Evolutionary conservation across 2,329 filamentous ascomycete genomes (phyloP).

Genomic region (Magnaporthiopsis rhizophila): DNA sequence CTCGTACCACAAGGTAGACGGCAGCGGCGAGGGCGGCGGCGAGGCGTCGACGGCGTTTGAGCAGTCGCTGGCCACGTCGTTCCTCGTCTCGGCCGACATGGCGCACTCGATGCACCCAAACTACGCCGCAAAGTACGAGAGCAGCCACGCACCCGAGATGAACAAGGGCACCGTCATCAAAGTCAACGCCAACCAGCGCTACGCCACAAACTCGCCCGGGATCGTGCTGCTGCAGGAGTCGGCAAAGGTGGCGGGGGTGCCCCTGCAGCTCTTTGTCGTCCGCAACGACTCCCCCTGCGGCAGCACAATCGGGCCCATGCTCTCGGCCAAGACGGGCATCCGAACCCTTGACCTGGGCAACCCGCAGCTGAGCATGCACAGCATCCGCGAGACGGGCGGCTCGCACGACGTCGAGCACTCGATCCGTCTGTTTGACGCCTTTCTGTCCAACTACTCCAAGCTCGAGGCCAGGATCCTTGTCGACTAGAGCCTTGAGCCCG

Average conservation of each 20-base stretch:
- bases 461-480: slow-evolving; percentile 77
- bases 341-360: slow-evolving; percentile 90
- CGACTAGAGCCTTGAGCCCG: slow-evolving; percentile 43
- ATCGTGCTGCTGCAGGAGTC: slow-evolving; percentile 89
- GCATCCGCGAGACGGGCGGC: slow-evolving; percentile 87
- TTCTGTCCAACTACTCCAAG: slow-evolving; percentile 77
- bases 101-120: slow-evolving; percentile 95
- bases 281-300: slow-evolving; percentile 92
- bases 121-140: slow-evolving; percentile 85
- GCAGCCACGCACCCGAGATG: slow-evolving; percentile 85
- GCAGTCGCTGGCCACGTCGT: slow-evolving; percentile 83
- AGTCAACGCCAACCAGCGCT: slow-evolving; percentile 94
- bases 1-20: slow-evolving; percentile 52
- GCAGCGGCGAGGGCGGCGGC: slow-evolving; percentile 39
- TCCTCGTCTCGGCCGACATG: slow-evolving; percentile 96
- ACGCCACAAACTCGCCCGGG: slow-evolving; percentile 92
- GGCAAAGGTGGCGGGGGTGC: slow-evolving; percentile 66
- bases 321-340: slow-evolving; percentile 77
- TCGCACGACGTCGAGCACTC: slow-evolving; percentile 81
- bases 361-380: slow-evolving; percentile 83
- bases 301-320: slow-evolving; percentile 95
- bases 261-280: slow-evolving; percentile 91
- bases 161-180: slow-evolving; percentile 97
- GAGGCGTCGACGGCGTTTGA: slow-evolving; percentile 78
- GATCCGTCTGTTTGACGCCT: slow-evolving; percentile 77